phyloP scores from a whole-genome alignment of 805 yeast genomes.

The Torulaspora microellipsoides region DNA sequence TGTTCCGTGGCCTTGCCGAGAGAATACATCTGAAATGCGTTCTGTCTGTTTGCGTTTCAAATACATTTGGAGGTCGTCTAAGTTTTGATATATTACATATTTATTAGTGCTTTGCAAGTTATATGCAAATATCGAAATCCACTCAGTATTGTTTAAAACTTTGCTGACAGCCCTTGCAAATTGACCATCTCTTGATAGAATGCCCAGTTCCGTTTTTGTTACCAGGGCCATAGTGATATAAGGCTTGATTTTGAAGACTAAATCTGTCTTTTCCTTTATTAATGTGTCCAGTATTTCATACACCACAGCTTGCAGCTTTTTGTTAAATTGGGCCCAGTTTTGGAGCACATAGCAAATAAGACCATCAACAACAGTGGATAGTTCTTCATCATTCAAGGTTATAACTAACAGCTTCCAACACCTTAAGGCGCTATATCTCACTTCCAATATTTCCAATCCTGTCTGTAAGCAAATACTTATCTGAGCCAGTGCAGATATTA shows the following conservation, averaged over 20 bases:
- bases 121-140: slow-evolving; percentile 25
- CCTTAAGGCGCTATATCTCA: slow-evolving; percentile 56
- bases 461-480: slow-evolving; percentile 81
- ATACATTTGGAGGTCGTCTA: slow-evolving; percentile 57
- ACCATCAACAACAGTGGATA: slow-evolving; percentile 66
- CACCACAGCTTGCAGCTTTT: slow-evolving; percentile 47
- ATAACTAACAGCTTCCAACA: slow-evolving; percentile 65
- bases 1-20: slow-evolving; percentile 31
- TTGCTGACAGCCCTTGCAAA: slow-evolving; percentile 44
- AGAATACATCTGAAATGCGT: slow-evolving; percentile 41
- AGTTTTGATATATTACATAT: slow-evolving; percentile 67
- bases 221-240: slow-evolving; percentile 66
- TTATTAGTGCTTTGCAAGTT: slow-evolving; percentile 32
- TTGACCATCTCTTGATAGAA: slow-evolving; percentile 48
- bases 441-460: slow-evolving; percentile 57
- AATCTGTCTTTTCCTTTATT: slow-evolving; percentile 19
- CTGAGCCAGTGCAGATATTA: slow-evolving; percentile 73
- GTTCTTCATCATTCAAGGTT: slow-evolving; percentile 50
- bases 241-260: slow-evolving; percentile 25
- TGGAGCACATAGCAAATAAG: slow-evolving; percentile 70
- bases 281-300: slow-evolving; percentile 43
- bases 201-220: slow-evolving; percentile 50
- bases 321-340: slow-evolving; percentile 51
- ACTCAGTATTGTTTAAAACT: slow-evolving; percentile 21
- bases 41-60: slow-evolving; percentile 46